Evolutionary conservation across 345 rosid genomes (phyloP).

Genomic region (Ceriops decandra): DNA sequence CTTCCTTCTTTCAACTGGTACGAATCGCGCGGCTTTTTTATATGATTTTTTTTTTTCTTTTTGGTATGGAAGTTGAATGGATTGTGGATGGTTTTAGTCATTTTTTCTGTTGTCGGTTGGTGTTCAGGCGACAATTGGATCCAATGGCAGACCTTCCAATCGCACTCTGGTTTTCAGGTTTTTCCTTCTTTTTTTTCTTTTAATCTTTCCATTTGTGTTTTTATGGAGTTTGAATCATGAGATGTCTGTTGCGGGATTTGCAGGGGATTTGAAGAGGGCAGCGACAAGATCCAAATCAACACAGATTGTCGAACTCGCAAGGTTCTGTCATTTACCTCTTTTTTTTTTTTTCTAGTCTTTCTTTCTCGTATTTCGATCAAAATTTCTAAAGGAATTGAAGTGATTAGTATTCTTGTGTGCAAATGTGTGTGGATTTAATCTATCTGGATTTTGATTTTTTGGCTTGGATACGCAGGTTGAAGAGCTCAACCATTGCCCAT

Average conservation of each 20-base stretch:
- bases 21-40: background rate
- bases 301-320: slow-evolving; percentile 64
- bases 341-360: background rate
- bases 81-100: background rate
- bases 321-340: slow-evolving; percentile 29
- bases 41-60: background rate
- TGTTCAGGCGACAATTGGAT: slow-evolving; percentile 72
- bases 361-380: too few relatives aligned
- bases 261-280: slow-evolving; percentile 74
- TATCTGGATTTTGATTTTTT: background rate
- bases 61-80: background rate
- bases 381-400: too few relatives aligned
- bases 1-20: slow-evolving; percentile 66
- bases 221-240: slow-evolving; percentile 2
- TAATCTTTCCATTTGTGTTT: background rate
- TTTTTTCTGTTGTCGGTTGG: background rate
- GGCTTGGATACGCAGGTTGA: slow-evolving; percentile 47
- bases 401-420: background rate
- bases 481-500: slow-evolving; percentile 74
- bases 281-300: slow-evolving; percentile 60
- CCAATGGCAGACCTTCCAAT: slow-evolving; percentile 74
- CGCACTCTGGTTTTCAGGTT: slow-evolving; percentile 85
- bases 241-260: background rate
- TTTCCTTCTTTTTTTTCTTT: background rate
- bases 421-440: background rate